Evolutionary conservation across 1,139 yeast species (phyloP), one percentile per base, ranked within the genome.

Genomic region (Hansenula sp.): DNA sequence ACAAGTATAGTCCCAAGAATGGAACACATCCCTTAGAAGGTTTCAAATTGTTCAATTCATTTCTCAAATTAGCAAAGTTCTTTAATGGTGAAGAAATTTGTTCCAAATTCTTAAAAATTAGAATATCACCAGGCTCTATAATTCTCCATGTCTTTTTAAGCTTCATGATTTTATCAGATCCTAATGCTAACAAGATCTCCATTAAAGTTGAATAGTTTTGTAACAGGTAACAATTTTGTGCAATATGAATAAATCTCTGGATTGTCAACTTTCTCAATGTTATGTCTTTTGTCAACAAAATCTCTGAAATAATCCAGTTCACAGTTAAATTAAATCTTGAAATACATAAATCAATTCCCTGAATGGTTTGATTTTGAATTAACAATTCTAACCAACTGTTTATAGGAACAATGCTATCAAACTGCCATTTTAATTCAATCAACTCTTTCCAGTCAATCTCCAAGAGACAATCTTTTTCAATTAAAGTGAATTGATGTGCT

Each of bases 391-490:
- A 66, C 98, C 98, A 92, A 56, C 94, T 84, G 48, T 80, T 82
- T n/a, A 82, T 82, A 0, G 90, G 83, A 2, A 73, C 73, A 34
- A 85, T 65, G 32, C 79, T 77, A 44, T 76, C 75, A 4, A 56
- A 53, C 47, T 76, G 76, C 89, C 95, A 85, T 43, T 79, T 74
- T 49, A 86, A 65, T 52, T 88, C 94, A 41, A 90, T 73, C 40
- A 90, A 69, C 52, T 88, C 96, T 56, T 82, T 82, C 97, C 97
- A 90, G 60, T 90, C 97, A 35, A 92, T 75, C 52, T 88, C 96
- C 40, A 79, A 75, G 28, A 90, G 61, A 39, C 90, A 77, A 60
- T 90, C 97, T 41, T 81, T 71, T 59, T 92, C 98, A 49, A 92
- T 85, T 39, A 85, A 60, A 0, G 97, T 90, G 61, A 92, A 71